These are phyloP conservation scores for Spiromastix sp. DNA, from an alignment of 2,329 filamentous ascomycete species.

Conservation along the genomic window DNA sequence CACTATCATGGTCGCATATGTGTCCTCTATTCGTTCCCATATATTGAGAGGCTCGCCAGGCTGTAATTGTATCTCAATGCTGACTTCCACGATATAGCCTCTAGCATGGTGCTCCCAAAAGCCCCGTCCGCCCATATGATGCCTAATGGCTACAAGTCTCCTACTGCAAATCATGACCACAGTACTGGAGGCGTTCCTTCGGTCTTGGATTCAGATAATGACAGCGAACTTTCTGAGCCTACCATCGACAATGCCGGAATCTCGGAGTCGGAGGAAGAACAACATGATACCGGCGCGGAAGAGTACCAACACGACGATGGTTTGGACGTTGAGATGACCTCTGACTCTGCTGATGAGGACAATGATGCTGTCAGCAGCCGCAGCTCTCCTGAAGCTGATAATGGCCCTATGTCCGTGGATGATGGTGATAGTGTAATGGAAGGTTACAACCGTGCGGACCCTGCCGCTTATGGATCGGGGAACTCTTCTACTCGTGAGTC, in stretches of 20 bases:
- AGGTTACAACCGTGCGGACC: constrained; percentile 30
- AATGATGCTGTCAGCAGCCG: constrained; percentile 22
- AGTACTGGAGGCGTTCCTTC: constrained; percentile 5
- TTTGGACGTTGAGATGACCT: constrained; percentile 6
- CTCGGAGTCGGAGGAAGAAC: constrained; percentile 8
- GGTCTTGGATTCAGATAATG: constrained; percentile 2
- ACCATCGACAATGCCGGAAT: constrained; percentile 12
- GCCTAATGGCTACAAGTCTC: constrained; percentile 22
- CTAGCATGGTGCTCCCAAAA: constrained; percentile 37
- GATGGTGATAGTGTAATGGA: constrained; percentile 30
- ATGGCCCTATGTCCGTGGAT: constrained; percentile 38
- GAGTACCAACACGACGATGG: constrained; percentile 2
- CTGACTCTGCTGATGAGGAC: constrained; percentile 43
- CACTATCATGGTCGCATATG: constrained; percentile 25
- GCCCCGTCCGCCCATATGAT: constrained; percentile 21
- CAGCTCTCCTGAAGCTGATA: constrained; percentile 51
- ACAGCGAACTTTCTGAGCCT: constrained; percentile 13
- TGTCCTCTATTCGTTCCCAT: constrained; percentile 16
- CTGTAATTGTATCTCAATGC: constrained; percentile 28
- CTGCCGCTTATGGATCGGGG: constrained; percentile 46
- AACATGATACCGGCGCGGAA: constrained; percentile 2
- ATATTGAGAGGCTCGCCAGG: constrained; percentile 13
- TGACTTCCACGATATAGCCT: constrained; percentile 29
- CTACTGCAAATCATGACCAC: constrained; percentile 2
- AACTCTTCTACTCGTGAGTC: constrained; percentile 63